Base-by-base conservation (phyloP, 768 basidiomycete species). In the Cubamyces sp. region DNA sequence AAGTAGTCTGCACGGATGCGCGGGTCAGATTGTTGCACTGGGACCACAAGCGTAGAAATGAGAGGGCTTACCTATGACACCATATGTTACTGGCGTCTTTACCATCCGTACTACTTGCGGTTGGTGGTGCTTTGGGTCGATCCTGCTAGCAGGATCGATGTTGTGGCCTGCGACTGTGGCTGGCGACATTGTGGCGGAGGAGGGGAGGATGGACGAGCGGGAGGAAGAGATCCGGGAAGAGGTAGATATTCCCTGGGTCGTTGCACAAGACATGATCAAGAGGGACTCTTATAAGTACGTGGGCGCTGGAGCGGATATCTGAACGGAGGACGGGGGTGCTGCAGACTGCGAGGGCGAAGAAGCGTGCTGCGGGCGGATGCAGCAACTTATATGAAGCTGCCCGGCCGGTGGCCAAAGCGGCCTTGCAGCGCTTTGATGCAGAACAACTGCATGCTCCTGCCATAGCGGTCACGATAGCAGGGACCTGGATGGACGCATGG, bases 1-100 rank as follows among this genome's bases (percentile, higher is more conserved):
- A 66, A 52, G 62, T 62, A 66, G 52, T 66, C 67, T 68, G 64
- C 23, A 37, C 5, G 4, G 42, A 8, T 5, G 39, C 30, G 28
- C n/a, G 46, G 21, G 45, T 25, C 3, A 23, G 56, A 15, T 41
- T 19, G 16, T 18, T 15, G 30, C 37, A 21, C 25, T 19, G 4
- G 43, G 16, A 34, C 64, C 46, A 37, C 25, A 51, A 19, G 4
- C 6, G 19, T 9, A 30, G 3, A 30, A 14, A n/a, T 8, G 21
- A 30, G 23, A 34, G 26, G 51, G 52, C 66, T 16, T 60, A 67
- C 66, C 63, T 37, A 60, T 23, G 42, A 64, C 26, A 18, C 52
- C 61, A 30, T 34, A 43, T 3, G 42, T 41, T 7, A 63, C 16
- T 5, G 53, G 60, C 25, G 49, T 48, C n/a, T 30, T 30, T 15